These are phyloP conservation scores for Fusarium lateritium DNA, from an alignment of 2,329 filamentous ascomycete genomes.

Conservation along the genomic window DNA sequence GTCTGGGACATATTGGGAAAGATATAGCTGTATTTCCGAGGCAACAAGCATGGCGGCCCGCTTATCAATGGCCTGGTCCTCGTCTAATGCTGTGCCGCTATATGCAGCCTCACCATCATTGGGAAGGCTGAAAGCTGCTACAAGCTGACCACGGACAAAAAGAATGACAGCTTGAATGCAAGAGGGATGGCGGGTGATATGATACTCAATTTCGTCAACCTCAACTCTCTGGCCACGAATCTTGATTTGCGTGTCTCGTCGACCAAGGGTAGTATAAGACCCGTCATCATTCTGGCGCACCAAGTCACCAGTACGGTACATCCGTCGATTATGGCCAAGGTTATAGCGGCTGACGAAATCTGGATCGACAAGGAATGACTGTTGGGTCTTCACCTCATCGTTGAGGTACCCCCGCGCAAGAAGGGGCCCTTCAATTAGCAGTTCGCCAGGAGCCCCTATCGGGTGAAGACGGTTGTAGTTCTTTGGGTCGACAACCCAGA, in stretches of 20 bases:
- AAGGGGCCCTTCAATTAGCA: slow-evolving; percentile 1
- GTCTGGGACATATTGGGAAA: slow-evolving; percentile 16
- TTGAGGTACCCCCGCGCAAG: slow-evolving; percentile 7
- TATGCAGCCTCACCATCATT: too few relatives aligned
- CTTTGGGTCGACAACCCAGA: not conserved
- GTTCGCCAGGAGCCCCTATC: slow-evolving; percentile 4
- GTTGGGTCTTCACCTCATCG: not conserved
- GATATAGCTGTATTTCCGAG: not conserved
- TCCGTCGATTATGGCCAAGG: not conserved
- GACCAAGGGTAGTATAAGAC: not conserved
- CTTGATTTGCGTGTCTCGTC: slow-evolving; percentile 4
- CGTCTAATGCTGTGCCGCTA: too few relatives aligned
- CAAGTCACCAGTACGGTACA: slow-evolving; percentile 5
- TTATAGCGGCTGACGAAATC: not conserved
- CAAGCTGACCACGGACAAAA: slow-evolving; percentile 3
- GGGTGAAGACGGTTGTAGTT: not conserved
- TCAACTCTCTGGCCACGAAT: slow-evolving; percentile 1
- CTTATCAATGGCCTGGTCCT: not conserved
- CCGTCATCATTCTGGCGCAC: slow-evolving; percentile 1
- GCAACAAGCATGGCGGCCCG: not conserved
- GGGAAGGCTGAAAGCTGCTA: not conserved
- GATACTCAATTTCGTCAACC: slow-evolving; percentile 6
- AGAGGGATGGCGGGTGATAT: not conserved
- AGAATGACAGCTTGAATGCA: slow-evolving; percentile 5
- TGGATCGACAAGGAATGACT: not conserved